Evolutionary conservation across 1,284 basidiomycete genomes (phyloP).

Genomic region (Irpex sp.): DNA sequence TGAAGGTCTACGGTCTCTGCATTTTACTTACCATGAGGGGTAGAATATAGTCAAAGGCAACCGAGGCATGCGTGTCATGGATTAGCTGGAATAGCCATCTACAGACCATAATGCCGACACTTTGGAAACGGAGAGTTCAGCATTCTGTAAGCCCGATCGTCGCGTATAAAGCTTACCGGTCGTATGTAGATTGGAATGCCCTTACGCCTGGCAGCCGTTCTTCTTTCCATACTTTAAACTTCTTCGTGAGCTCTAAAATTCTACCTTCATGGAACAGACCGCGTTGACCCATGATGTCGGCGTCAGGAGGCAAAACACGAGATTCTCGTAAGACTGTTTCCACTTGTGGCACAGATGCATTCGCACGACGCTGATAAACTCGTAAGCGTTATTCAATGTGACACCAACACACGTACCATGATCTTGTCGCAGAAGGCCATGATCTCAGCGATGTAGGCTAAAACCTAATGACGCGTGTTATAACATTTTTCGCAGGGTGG

Average conservation of each 20-base stretch:
- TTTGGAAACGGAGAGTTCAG: slow-evolving; percentile 20
- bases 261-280: slow-evolving; percentile 59
- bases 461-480: slow-evolving; percentile 40
- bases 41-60: slow-evolving; percentile 76
- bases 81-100: slow-evolving; percentile 74
- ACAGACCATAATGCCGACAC: slow-evolving; percentile 64
- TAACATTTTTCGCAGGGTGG: neutral
- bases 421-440: slow-evolving; percentile 73
- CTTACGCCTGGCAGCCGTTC: slow-evolving; percentile 70
- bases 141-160: slow-evolving; percentile 4
- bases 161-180: slow-evolving; percentile 46
- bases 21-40: slow-evolving; percentile 59
- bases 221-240: slow-evolving; percentile 65
- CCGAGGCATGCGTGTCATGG: slow-evolving; percentile 72
- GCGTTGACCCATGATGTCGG: slow-evolving; percentile 79
- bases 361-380: slow-evolving; percentile 52
- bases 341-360: slow-evolving; percentile 66
- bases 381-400: neutral
- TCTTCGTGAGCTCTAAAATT: slow-evolving; percentile 56
- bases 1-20: neutral
- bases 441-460: slow-evolving; percentile 70
- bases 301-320: slow-evolving; percentile 48
- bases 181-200: slow-evolving; percentile 80
- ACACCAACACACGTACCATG: slow-evolving; percentile 40
- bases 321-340: slow-evolving; percentile 75